Base-by-base conservation (phyloP, 2,329 filamentous ascomycete species). In the Diplodia mutila region DNA sequence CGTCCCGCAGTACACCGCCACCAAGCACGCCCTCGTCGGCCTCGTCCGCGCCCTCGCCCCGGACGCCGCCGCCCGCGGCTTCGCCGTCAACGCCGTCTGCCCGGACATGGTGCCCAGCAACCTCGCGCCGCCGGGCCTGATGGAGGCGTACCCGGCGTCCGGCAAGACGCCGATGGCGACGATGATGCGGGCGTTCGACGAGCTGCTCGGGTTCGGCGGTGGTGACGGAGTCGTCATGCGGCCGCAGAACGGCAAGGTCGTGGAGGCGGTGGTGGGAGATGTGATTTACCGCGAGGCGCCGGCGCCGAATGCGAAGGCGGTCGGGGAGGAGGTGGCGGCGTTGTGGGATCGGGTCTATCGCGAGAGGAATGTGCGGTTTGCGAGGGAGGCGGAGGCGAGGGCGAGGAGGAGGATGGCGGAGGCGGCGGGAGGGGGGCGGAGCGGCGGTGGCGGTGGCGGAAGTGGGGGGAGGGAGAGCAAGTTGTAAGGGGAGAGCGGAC, bases 1-100 rank as follows among this genome's bases (percentile, higher is more conserved):
- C 8, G 71, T 73, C 12, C 77, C 78, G 11, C 72, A 78, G 68
- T 80, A 80, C 69, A 70, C 72, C 1, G 74, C 77, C 11, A 71
- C 75, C 23, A 80, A 80, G 69, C 74, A 78, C 67, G 78, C 69
- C 1, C 71, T 80, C 3, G 72, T 80, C 8, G 77, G 75, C 2
- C 70, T 80, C 25, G 73, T 74, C 8, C 71, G 75, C 12, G 67
- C 72, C 4, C 42, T 76, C 14, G 75, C 70, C 1, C 71, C 74
- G 0, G 48, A 64, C 3, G 70, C 74, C 4, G 61, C 66, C 3
- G 55, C 65, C 2, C 46, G 68, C 4, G 69, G 71, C 52, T 71
- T 78, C 39, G 72, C 68, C 21, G 67, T 77, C 63, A 76, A 76
- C 67, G 75, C 75, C 16, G 65, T 75, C 7, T 76, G 74, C 68